A percentile compares a stretch with the other conserved stretches of the same genome.
These are phyloP conservation scores for Neurospora sp. DNA, from an alignment of 495 filamentous ascomycete species.

Conservation along the genomic window DNA sequence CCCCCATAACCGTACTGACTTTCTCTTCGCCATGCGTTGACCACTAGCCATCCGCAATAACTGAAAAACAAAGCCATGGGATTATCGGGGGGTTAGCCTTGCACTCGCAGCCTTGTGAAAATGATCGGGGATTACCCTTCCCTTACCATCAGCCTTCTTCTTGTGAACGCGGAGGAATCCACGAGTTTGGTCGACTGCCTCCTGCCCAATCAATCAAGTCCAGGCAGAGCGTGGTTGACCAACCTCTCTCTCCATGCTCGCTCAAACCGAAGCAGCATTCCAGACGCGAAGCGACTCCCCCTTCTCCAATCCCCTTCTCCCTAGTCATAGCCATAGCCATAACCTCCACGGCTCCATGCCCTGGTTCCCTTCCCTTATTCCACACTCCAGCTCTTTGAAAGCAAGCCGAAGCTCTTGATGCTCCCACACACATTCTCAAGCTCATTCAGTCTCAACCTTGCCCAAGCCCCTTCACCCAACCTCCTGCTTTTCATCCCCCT, in stretches of 20 bases:
- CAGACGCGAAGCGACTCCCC: neutral
- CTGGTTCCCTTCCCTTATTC: neutral
- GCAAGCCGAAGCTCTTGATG: neutral
- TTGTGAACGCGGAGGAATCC: neutral
- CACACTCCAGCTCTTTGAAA: neutral
- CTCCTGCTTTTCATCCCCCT: neutral
- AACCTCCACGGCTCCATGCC: neutral
- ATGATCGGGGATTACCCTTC: no score
- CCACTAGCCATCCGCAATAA: neutral
- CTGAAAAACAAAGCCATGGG: neutral
- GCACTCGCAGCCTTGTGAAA: neutral
- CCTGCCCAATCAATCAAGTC: neutral
- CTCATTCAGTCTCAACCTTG: neutral
- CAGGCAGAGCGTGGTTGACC: no score
- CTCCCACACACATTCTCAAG: neutral
- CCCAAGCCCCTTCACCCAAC: neutral
- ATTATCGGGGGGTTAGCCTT: neutral
- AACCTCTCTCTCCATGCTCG: no score
- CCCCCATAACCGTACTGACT: no score
- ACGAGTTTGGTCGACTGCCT: neutral
- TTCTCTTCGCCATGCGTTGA: neutral
- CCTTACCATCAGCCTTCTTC: neutral
- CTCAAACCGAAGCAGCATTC: neutral
- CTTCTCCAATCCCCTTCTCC: neutral
- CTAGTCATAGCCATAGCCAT: no score